A percentile compares a stretch with the other conserved stretches of the same genome.
phyloP scores from a whole-genome alignment of 2,329 filamentous ascomycete genomes.

The Xylariaceae sp. region DNA sequence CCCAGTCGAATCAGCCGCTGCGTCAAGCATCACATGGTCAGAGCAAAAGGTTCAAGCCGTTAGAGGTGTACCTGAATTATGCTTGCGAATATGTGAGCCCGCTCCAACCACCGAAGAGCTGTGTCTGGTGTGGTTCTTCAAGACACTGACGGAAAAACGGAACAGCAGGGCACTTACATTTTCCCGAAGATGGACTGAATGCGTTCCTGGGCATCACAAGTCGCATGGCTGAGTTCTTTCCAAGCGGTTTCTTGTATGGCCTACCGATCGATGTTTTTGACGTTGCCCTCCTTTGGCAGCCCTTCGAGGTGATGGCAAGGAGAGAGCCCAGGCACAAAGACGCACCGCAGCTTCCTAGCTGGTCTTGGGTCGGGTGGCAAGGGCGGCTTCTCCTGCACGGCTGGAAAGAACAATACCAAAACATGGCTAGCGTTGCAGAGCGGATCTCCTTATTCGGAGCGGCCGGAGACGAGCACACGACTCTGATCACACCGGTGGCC shows the following conservation, averaged over 20 bases:
- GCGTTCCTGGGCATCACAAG: slow-evolving; percentile 1
- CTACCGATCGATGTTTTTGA: neutral
- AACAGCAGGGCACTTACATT: neutral
- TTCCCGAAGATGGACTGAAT: slow-evolving; percentile 1
- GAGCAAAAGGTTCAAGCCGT: neutral
- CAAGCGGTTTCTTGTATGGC: slow-evolving; percentile 1
- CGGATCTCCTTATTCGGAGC: neutral
- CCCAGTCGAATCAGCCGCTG: neutral
- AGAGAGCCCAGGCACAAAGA: neutral
- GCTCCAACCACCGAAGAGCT: neutral
- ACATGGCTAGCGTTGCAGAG: neutral
- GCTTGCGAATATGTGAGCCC: neutral
- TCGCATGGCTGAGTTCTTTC: neutral
- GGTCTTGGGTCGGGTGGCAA: slow-evolving; percentile 11
- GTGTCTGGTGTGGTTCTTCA: neutral
- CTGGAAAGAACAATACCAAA: neutral
- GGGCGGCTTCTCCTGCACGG: neutral
- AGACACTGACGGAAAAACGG: neutral
- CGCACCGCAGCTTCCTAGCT: slow-evolving; percentile 5
- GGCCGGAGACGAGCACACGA: neutral
- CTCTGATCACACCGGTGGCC: neutral
- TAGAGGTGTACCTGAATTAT: neutral
- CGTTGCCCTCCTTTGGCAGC: neutral
- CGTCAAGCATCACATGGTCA: neutral
- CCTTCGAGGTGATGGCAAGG: neutral